Evolutionary conservation across 1,284 basidiomycete genomes (phyloP).

Genomic region (Cutaneotrichosporon sp.): DNA sequence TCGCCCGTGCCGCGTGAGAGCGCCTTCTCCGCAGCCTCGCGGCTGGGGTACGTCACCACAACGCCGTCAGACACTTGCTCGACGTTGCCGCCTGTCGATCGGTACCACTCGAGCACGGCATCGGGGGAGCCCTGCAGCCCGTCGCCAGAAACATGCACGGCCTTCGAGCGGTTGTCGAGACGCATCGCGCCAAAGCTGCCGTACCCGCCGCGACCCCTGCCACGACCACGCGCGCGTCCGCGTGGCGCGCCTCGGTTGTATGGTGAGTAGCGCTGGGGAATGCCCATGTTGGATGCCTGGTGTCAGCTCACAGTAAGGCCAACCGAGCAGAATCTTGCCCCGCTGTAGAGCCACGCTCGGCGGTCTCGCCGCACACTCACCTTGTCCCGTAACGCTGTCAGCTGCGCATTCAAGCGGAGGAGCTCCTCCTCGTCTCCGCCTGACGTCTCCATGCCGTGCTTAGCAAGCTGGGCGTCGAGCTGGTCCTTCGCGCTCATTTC

Average conservation of each 20-base stretch:
- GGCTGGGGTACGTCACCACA: slow-evolving; percentile 43
- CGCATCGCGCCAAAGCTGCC: slow-evolving; percentile 63
- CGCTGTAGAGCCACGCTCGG: too few species aligned
- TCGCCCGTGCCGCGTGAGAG: slow-evolving; percentile 43
- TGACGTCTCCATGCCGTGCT: slow-evolving; percentile 60
- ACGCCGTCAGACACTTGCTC: slow-evolving; percentile 26
- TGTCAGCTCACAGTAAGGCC: slow-evolving; percentile 2
- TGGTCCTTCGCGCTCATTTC: slow-evolving; percentile 44
- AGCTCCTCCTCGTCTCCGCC: slow-evolving; percentile 53
- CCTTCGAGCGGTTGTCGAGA: slow-evolving; percentile 85
- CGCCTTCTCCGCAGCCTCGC: slow-evolving; percentile 50
- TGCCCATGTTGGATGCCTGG: slow-evolving; percentile 44
- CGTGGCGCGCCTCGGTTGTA: slow-evolving; percentile 66
- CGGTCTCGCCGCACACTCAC: slow-evolving; percentile 52
- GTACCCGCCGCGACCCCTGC: slow-evolving; percentile 59
- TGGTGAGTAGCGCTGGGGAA: slow-evolving; percentile 55
- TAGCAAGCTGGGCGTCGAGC: slow-evolving; percentile 61
- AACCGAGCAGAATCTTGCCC: background rate
- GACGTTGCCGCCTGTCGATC: slow-evolving; percentile 58
- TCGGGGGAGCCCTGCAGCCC: slow-evolving; percentile 54
- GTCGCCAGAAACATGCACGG: slow-evolving; percentile 68
- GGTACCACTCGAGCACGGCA: slow-evolving; percentile 76
- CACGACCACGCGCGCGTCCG: slow-evolving; percentile 60
- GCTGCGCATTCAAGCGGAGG: slow-evolving; percentile 41
- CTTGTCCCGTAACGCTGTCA: slow-evolving; percentile 55